Conservation (phyloP, 768 basidiomycete species). For the Russula brevipes region DNA sequence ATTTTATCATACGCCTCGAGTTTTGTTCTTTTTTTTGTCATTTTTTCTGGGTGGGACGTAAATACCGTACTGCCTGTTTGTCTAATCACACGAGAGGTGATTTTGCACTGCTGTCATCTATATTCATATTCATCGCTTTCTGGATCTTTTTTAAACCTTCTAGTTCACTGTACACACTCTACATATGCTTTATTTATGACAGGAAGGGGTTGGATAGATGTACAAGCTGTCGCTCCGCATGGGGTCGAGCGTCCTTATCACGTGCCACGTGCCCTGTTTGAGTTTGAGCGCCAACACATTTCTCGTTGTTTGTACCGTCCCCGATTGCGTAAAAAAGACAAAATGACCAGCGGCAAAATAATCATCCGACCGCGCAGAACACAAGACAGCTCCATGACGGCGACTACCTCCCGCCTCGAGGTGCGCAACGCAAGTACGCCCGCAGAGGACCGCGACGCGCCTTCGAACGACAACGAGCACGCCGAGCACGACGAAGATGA, state of each 20-base stretch:
- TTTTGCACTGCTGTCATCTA: background rate
- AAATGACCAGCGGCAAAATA: constrained; percentile 24
- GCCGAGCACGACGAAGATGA: constrained; percentile 24
- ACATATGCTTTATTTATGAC: constrained; percentile 5
- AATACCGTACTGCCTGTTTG: background rate
- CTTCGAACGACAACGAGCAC: constrained; percentile 10
- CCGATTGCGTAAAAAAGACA: background rate
- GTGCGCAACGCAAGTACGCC: constrained; percentile 5
- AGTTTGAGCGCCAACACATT: background rate
- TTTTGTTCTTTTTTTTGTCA: background rate
- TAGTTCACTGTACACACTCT: constrained; percentile 17
- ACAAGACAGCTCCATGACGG: constrained; percentile 11
- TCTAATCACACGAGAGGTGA: no score
- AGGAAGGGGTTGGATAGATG: background rate
- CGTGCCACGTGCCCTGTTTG: background rate
- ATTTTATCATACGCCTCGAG: background rate
- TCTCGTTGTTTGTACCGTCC: background rate
- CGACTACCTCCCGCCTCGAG: constrained; percentile 11
- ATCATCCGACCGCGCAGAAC: constrained; percentile 21
- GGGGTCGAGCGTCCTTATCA: background rate
- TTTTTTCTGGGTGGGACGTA: background rate
- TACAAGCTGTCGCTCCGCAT: background rate
- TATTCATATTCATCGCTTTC: background rate
- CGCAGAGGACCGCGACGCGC: constrained; percentile 1
- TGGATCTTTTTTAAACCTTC: background rate